Evolutionary conservation across 1,139 yeast species (phyloP), one percentile per base, ranked within the genome.

Genomic region (Blastobotrys malaysiensis): DNA sequence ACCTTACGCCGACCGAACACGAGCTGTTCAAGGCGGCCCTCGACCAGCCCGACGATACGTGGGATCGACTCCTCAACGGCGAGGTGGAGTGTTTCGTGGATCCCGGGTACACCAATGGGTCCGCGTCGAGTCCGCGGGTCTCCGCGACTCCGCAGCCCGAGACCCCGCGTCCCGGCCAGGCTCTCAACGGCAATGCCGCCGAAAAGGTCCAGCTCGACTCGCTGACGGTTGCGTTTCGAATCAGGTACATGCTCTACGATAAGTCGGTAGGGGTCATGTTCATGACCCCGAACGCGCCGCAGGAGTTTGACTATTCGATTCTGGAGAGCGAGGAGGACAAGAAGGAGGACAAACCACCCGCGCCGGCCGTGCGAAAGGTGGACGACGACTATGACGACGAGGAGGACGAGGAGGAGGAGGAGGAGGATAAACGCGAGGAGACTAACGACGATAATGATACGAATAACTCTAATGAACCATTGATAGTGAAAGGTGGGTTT

Each of bases 181-280:
- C 39, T 3, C 39, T 31, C 13, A 31, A 31, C 16, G 39, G 39
- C 39, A 31, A 31, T 31, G 39, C 13, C 5, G 39, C 16, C 39
- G 39, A 31, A 16, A 31, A 52, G 18, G 24, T 51, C 24, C 50
- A 31, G 3, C 58, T 72, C 14, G 76, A 74, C 55, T 61, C 69
- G 6, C 61, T 69, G 19, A 60, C 65, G 26, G 59, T 74, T 46
- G 73, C 77, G 43, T 67, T 73, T 51, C 65, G 74, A 26, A 72
- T 74, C 9, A 57, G 77, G 22, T 73, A 71, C 54, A 74, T 74
- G 77, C 65, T 74, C 9, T 73, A 66, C 57, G 77, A 73, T 52
- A 64, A 63, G 55, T 61, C 71, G 3, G 61, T 72, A 9, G 67
- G 67, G 9, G 56, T 67, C 46, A 44, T 71, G 19, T 71, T 62